phyloP scores from a whole-genome alignment of 2,329 filamentous ascomycete species.

The Tolypocladium cylindrosporum region DNA sequence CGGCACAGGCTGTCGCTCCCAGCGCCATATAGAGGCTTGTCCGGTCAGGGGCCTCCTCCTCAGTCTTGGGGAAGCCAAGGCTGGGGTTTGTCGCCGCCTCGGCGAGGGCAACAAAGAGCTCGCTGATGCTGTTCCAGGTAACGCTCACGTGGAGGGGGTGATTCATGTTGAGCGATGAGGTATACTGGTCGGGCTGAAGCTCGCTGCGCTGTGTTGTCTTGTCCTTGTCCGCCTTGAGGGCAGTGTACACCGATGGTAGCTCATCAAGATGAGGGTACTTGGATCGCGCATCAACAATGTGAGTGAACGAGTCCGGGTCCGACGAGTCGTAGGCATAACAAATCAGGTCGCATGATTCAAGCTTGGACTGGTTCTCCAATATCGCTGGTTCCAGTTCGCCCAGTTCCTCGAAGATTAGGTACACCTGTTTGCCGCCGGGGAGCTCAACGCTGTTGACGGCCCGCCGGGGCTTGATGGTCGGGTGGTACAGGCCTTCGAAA shows the following conservation, averaged over 20 bases:
- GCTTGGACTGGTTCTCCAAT: conserved; percentile 79
- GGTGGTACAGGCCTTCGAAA: conserved; percentile 74
- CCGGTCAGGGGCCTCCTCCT: conserved; percentile 76
- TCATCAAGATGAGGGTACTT: conserved; percentile 77
- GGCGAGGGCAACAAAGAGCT: conserved; percentile 85
- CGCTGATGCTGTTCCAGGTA: conserved; percentile 86
- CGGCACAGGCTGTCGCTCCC: conserved; percentile 59
- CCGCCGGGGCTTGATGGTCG: conserved; percentile 88
- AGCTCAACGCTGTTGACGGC: conserved; percentile 96
- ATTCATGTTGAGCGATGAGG: conserved; percentile 73
- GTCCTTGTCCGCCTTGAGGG: conserved; percentile 89
- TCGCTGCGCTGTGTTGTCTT: conserved; percentile 94
- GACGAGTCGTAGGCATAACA: conserved; percentile 97
- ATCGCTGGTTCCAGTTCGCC: conserved; percentile 94
- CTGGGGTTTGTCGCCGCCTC: conserved; percentile 87
- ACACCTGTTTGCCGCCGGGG: conserved; percentile 91
- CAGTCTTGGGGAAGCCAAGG: conserved; percentile 78
- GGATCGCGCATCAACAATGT: conserved; percentile 72
- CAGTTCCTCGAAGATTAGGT: conserved; percentile 89
- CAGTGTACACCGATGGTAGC: conserved; percentile 85
- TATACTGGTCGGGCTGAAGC: conserved; percentile 86
- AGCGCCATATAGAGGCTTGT: conserved; percentile 79
- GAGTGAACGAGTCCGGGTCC: conserved; percentile 89
- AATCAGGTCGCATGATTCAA: conserved; percentile 87
- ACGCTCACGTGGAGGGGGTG: conserved; percentile 90